Base-by-base conservation (phyloP, 2,329 filamentous ascomycete genomes). In the Colletotrichum coccodes region DNA sequence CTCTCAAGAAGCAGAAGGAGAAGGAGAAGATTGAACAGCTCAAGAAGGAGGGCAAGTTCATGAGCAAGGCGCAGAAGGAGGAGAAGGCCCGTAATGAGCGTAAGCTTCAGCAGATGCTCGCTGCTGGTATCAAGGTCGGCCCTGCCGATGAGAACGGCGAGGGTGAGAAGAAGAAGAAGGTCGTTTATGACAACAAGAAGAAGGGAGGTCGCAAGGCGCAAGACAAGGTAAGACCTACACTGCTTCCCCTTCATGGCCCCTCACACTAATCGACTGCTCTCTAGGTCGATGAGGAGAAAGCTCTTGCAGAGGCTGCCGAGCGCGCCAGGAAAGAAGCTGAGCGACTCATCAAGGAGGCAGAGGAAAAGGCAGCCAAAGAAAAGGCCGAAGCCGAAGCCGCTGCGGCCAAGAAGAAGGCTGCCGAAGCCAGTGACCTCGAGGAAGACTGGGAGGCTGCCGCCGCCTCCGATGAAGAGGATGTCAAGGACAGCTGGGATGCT, bases 401-500 rank as follows among this genome's bases (percentile, higher is more conserved):
- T 46, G 85, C 85, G 63, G 86, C 86, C 21, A 82, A 82, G 34
- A 86, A 89, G 75, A 85, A 87, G 58, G 86, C 85, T 16, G 83
- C 77, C 4, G 84, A 85, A 58, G 54, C 42, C n/a, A 91, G 89
- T 56, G 90, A 90, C 21, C 79, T 92, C 30, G 91, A 93, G 18
- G 92, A 97, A 40, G 94, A 97, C 79, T 97, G 95, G 95, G 94
- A 98, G 80, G 90, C 91, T 34, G 91, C 93, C 57, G 94, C 92
- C 34, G 92, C 91, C 30, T 92, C 93, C 54, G 89, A 88, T 12
- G 89, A 93, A 30, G 91, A 92, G 18, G 91, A 92, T 69, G 87
- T 97, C 76, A 98, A 98, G 82, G 95, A 98, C 73, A 95, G 92
- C 84, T 98, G 95, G 95, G 95, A 98, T 78, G 94, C 93, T 38